A percentile compares a stretch with the other conserved stretches of the same genome.
These are phyloP conservation scores for Aleurites moluccanus DNA, from an alignment of 441 rosid genomes.

Conservation along the genomic window DNA sequence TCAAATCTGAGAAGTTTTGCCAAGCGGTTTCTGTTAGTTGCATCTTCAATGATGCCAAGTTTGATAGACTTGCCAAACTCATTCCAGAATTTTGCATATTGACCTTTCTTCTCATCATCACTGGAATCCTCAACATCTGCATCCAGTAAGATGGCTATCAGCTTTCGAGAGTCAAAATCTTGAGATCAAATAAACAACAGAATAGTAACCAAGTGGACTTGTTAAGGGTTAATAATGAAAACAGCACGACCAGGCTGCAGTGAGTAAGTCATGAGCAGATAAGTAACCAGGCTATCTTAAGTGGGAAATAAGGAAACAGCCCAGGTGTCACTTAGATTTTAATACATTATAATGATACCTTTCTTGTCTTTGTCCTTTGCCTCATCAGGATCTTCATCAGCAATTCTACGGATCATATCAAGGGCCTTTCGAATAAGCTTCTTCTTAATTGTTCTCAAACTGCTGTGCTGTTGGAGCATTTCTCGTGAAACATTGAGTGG, in stretches of 20 bases:
- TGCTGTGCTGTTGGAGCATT: constrained; percentile 95
- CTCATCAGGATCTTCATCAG: constrained; percentile 94
- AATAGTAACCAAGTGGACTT: not conserved
- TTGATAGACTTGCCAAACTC: constrained; percentile 93
- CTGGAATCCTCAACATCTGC: constrained; percentile 64
- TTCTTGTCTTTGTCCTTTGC: constrained; percentile 64
- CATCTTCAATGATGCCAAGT: constrained; percentile 92
- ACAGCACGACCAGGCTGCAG: not conserved
- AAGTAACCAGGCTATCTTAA: not conserved
- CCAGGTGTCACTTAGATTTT: not conserved
- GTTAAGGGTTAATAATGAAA: constrained; percentile 7
- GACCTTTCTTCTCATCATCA: constrained; percentile 84
- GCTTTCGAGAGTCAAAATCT: constrained; percentile 4
- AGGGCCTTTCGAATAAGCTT: constrained; percentile 93
- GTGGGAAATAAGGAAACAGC: not conserved
- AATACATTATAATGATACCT: constrained; percentile 36
- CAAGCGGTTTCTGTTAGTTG: constrained; percentile 82
- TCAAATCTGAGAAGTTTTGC: constrained; percentile 93
- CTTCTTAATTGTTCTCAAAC: constrained; percentile 94
- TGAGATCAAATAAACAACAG: not conserved
- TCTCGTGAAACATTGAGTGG: constrained; percentile 92
- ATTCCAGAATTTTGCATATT: constrained; percentile 85
- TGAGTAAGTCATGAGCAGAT: not conserved
- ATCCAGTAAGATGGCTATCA: not conserved
- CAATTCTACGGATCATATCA: constrained; percentile 89